Evolutionary conservation across 257 asterid genomes (phyloP).

Genomic region (Cynanchum wilfordii): DNA sequence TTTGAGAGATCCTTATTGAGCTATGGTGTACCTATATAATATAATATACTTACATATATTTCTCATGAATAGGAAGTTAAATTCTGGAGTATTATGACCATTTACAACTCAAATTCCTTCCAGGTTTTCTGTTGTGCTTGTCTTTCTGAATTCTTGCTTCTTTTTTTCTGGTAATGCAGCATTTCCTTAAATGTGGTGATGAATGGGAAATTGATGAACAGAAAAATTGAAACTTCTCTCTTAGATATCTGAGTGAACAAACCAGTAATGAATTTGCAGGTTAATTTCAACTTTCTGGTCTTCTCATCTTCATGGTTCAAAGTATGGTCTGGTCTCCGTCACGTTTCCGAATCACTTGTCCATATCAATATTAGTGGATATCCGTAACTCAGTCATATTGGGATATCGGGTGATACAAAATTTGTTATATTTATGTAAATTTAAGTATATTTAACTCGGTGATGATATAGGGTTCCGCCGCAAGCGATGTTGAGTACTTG

Average conservation of each 20-base stretch:
- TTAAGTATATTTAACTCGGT: no score
- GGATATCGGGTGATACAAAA: no score
- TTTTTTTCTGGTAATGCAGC: background rate
- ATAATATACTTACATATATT: background rate
- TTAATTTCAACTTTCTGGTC: background rate
- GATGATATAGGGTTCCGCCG: slow-evolving; percentile 88
- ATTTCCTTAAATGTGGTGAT: background rate
- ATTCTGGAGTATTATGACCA: background rate
- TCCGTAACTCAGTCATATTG: no score
- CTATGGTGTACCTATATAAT: slow-evolving; percentile 1
- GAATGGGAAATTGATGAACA: background rate
- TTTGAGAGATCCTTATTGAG: no score
- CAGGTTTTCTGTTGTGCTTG: background rate
- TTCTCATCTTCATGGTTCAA: no score
- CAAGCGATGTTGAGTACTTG: slow-evolving; percentile 87
- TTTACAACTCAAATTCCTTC: background rate
- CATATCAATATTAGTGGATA: no score
- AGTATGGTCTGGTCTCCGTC: no score
- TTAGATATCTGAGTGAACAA: background rate
- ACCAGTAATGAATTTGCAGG: background rate
- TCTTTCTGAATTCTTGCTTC: background rate
- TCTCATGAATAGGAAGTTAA: background rate
- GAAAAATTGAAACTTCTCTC: no score
- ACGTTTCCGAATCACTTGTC: no score
- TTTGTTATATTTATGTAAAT: no score